Conservation (phyloP, 805 yeast genomes). For the Metschnikowia sp. region DNA sequence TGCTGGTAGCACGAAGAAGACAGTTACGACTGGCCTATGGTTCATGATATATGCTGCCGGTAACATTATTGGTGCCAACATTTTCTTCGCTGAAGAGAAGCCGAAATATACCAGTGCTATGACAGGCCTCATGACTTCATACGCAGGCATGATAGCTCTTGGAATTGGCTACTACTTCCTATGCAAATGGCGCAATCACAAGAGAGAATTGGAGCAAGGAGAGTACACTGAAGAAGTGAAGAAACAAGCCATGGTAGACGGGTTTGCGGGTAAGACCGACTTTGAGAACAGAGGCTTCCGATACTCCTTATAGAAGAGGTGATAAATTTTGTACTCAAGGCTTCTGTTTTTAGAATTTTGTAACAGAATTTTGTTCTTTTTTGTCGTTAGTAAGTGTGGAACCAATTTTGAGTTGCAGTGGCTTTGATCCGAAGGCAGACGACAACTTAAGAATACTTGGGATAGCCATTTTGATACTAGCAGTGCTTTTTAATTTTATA, state of each 20-base stretch:
- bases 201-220: slow-evolving; percentile 6
- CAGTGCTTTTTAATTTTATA: too few species aligned
- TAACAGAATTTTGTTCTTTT: too few species aligned
- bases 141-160: slow-evolving; percentile 27
- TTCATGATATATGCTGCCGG: slow-evolving; percentile 62
- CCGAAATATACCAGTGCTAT: slow-evolving; percentile 61
- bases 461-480: too few species aligned
- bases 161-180: slow-evolving; percentile 8
- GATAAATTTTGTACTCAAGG: too few species aligned
- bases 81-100: slow-evolving; percentile 51
- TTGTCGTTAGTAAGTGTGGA: too few species aligned
- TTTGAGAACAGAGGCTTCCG: slow-evolving; percentile 10
- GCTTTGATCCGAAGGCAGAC: too few species aligned
- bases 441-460: too few species aligned
- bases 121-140: slow-evolving; percentile 50
- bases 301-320: slow-evolving; percentile 3
- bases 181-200: slow-evolving; percentile 6
- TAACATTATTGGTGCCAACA: slow-evolving; percentile 64
- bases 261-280: slow-evolving; percentile 14
- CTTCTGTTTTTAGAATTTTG: too few species aligned
- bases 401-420: too few species aligned
- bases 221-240: slow-evolving; percentile 16
- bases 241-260: slow-evolving; percentile 7
- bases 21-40: slow-evolving; percentile 55
- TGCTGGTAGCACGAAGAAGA: slow-evolving; percentile 74